Conservation (phyloP, 2,329 filamentous ascomycete genomes). For the Hymenoscyphus linearis region DNA sequence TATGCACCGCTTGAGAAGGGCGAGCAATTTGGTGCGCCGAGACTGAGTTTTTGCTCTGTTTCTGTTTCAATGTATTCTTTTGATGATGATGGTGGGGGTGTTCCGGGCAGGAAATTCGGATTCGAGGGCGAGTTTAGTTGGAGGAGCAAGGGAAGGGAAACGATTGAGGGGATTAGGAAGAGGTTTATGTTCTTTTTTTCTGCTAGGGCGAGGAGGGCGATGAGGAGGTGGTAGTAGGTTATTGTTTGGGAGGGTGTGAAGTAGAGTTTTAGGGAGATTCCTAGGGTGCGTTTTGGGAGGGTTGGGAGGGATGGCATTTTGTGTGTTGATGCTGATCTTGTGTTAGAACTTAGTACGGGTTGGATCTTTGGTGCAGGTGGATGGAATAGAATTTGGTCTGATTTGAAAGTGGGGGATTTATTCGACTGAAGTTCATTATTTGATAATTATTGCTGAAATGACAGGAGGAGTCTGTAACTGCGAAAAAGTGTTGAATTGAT, state of each 20-base stretch:
- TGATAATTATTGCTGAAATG: too few species aligned
- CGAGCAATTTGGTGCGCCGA: constrained; percentile 74
- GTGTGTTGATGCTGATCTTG: not conserved
- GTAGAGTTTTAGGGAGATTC: constrained; percentile 76
- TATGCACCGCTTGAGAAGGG: constrained; percentile 66
- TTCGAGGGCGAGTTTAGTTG: constrained; percentile 18
- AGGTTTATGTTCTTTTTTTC: constrained; percentile 54
- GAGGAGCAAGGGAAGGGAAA: constrained; percentile 55
- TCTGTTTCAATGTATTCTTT: constrained; percentile 10
- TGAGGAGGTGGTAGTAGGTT: constrained; percentile 47
- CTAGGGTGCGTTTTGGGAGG: constrained; percentile 50
- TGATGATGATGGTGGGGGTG: not conserved
- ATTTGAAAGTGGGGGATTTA: not conserved
- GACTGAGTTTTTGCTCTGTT: constrained; percentile 44
- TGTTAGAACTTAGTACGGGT: not conserved
- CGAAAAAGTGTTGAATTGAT: not conserved
- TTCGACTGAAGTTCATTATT: too few species aligned
- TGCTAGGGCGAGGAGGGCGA: constrained; percentile 38
- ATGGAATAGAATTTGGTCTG: not conserved
- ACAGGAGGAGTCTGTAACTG: not conserved
- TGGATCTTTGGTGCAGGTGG: not conserved
- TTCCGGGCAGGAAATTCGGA: constrained; percentile 10
- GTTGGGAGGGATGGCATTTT: constrained; percentile 36
- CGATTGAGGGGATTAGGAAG: constrained; percentile 74
- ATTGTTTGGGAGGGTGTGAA: constrained; percentile 62